Evolutionary conservation across 2,329 filamentous ascomycete species (phyloP).

Genomic region (Rutstroemia sp.): DNA sequence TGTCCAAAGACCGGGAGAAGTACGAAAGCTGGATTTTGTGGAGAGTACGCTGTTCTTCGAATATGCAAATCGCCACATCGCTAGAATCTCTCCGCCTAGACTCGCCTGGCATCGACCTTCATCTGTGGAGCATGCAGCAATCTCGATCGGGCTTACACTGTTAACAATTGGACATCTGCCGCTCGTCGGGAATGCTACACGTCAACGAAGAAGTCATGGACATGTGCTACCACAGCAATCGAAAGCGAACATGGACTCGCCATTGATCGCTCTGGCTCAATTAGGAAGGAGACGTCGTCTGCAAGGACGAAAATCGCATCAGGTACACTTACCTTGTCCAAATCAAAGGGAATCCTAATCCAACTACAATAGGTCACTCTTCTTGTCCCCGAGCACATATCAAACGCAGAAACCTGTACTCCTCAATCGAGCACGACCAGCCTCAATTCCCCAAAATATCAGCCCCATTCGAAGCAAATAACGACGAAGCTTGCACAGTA

Average conservation of each 20-base stretch:
- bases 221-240: background rate
- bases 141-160: background rate
- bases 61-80: background rate
- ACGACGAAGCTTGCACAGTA: background rate
- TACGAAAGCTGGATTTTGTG: background rate
- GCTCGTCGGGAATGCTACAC: background rate
- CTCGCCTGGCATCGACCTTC: background rate
- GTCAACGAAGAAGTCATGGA: background rate
- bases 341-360: background rate
- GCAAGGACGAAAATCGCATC: background rate
- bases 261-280: background rate
- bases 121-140: background rate
- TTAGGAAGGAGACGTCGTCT: background rate
- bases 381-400: background rate
- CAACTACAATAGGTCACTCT: background rate
- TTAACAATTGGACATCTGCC: background rate
- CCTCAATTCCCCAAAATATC: background rate
- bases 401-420: too few relatives aligned
- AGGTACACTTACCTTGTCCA: background rate
- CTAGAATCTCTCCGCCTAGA: background rate
- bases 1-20: background rate
- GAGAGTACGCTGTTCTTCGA: background rate
- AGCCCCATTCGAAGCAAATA: background rate
- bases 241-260: background rate
- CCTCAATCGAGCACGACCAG: background rate